Conservation (phyloP, 495 filamentous ascomycete genomes). For the Penicillium longicatenatum region DNA sequence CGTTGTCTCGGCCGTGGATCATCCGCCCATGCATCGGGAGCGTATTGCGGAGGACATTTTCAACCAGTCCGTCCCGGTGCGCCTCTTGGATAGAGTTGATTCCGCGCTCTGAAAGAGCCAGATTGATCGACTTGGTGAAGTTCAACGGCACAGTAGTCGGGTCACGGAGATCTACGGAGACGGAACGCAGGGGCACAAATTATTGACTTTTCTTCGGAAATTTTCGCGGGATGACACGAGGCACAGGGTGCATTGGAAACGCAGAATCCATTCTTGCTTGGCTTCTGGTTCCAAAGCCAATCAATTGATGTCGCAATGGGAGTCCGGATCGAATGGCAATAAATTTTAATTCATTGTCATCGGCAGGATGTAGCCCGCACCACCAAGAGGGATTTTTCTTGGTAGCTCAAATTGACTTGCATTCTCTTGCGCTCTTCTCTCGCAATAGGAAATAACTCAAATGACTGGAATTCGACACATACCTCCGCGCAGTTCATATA, state of each 20-base stretch:
- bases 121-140: slow-evolving; percentile 96
- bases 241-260: background rate
- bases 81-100: slow-evolving; percentile 80
- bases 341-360: background rate
- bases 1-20: slow-evolving; percentile 79
- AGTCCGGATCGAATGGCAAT: background rate
- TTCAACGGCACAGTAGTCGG: slow-evolving; percentile 84
- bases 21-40: slow-evolving; percentile 97
- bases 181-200: slow-evolving; percentile 3
- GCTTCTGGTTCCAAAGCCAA: background rate
- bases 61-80: slow-evolving; percentile 61
- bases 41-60: slow-evolving; percentile 71
- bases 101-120: slow-evolving; percentile 92
- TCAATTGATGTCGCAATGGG: background rate
- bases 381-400: background rate
- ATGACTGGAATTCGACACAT: slow-evolving; percentile 35
- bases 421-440: background rate
- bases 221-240: slow-evolving; percentile 11
- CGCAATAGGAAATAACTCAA: slow-evolving; percentile 9
- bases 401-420: background rate
- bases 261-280: background rate
- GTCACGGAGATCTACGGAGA: slow-evolving; percentile 75
- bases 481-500: slow-evolving; percentile 95
- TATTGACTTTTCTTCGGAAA: slow-evolving; percentile 18
- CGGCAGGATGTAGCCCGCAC: background rate